Evolutionary conservation across 495 filamentous ascomycete species (phyloP).

Genomic region (Xylona heveae): DNA sequence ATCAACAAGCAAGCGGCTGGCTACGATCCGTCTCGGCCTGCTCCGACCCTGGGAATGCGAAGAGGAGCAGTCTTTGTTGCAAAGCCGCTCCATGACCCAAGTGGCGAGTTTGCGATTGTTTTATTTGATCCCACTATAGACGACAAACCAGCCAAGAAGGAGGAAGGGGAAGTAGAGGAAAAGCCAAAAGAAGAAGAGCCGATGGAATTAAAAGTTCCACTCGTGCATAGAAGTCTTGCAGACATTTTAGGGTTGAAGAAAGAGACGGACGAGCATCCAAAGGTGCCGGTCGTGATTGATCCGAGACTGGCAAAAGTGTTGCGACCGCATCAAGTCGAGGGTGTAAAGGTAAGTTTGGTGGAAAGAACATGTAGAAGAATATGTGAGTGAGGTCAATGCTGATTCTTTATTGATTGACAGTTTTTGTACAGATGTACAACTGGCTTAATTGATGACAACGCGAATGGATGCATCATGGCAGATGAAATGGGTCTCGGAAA

Average conservation of each 20-base stretch:
- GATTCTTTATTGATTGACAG: conserved; percentile 14
- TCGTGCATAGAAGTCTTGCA: conserved; percentile 83
- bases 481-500: conserved; percentile 98
- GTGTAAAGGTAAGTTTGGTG: conserved; percentile 53
- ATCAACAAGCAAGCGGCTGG: conserved; percentile 51
- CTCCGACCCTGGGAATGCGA: conserved; percentile 72
- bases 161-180: conserved; percentile 25
- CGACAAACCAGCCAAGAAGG: conserved; percentile 40
- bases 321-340: conserved; percentile 92
- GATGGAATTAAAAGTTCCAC: conserved; percentile 49
- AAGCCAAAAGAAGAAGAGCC: conserved; percentile 28
- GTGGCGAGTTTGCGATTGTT: conserved; percentile 91
- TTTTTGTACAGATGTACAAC: conserved; percentile 91
- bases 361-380: no score
- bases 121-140: conserved; percentile 90
- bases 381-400: no score
- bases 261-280: conserved; percentile 56
- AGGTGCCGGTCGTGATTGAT: conserved; percentile 94
- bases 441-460: conserved; percentile 79
- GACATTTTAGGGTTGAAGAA: conserved; percentile 95
- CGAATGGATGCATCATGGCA: conserved; percentile 98
- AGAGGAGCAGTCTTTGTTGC: conserved; percentile 70
- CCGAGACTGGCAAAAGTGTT: conserved; percentile 78
- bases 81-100: conserved; percentile 83
- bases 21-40: conserved; percentile 59